phyloP scores from a whole-genome alignment of 163 green algal species.

The Scenedesmus sp. region DNA sequence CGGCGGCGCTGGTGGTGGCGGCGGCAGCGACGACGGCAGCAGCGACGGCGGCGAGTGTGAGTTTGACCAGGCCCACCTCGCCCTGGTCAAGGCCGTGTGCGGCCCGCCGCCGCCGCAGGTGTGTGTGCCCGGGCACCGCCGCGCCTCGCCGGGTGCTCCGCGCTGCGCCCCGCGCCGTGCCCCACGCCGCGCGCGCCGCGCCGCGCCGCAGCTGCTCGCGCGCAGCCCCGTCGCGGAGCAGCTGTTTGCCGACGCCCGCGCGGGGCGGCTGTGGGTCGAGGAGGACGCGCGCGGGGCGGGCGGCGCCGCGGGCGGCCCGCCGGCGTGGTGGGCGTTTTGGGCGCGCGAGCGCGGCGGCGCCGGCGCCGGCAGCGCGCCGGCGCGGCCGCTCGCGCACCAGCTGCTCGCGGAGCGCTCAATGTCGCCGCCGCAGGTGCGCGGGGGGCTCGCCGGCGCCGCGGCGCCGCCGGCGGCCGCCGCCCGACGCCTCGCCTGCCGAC shows the following conservation, averaged over 20 bases:
- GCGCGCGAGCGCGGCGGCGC: no score
- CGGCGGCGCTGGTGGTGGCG: neutral
- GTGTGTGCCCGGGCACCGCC: no score
- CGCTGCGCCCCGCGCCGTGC: neutral
- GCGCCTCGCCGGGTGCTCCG: no score
- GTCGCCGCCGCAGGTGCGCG: no score
- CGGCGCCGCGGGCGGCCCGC: no score
- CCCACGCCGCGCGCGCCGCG: neutral
- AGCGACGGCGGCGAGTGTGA: conserved; percentile 7
- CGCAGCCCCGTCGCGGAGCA: neutral
- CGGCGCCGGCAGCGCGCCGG: neutral
- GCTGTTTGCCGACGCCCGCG: neutral
- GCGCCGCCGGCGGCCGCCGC: no score
- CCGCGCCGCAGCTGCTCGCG: conserved; percentile 5
- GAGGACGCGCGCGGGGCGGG: neutral
- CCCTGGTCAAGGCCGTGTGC: conserved; percentile 4
- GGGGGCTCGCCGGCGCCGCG: no score
- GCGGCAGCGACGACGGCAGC: conserved; percentile 3
- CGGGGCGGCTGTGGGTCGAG: neutral
- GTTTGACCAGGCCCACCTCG: conserved; percentile 26
- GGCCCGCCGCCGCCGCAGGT: conserved; percentile 12
- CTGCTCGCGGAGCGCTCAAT: neutral
- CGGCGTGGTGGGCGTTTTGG: no score
- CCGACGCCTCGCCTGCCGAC: no score
- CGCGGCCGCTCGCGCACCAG: no score